Conservation (phyloP, 306 rosid species). For the Citrullus mucosospermus region DNA sequence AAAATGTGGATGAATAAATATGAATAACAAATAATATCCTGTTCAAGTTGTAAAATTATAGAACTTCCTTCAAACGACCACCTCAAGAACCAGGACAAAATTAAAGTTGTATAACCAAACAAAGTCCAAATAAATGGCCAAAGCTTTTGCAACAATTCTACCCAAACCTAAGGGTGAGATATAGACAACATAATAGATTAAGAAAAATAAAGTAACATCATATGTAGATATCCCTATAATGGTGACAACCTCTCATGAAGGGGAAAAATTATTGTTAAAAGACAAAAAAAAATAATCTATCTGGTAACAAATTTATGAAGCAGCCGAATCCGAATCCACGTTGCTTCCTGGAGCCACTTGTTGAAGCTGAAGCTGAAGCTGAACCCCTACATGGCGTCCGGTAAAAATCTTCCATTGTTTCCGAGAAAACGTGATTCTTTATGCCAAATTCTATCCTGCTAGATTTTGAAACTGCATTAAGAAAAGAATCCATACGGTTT, state of each 20-base stretch:
- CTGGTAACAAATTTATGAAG: conserved; percentile 5
- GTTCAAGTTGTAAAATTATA: neutral
- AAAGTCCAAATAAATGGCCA: neutral
- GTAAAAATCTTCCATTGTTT: neutral
- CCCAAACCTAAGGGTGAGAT: neutral
- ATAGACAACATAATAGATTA: conserved; percentile 2
- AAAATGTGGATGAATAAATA: neutral
- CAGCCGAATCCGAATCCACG: neutral
- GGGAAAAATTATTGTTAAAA: neutral
- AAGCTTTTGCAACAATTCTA: neutral
- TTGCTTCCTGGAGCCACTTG: neutral
- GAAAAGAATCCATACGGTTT: neutral
- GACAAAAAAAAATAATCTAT: conserved; percentile 1
- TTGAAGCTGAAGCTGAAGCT: neutral
- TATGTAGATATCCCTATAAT: neutral
- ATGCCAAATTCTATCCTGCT: neutral
- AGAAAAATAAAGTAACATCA: neutral
- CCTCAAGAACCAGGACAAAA: neutral
- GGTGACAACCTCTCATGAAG: neutral
- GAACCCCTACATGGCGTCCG: neutral
- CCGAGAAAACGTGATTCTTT: neutral
- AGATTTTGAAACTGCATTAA: neutral
- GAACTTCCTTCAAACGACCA: neutral
- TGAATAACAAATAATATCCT: neutral
- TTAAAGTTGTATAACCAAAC: neutral